A percentile compares a stretch with the other conserved stretches of the same genome.
Conservation (phyloP, 1,284 basidiomycete genomes). For the Veloboletus limbatus region DNA sequence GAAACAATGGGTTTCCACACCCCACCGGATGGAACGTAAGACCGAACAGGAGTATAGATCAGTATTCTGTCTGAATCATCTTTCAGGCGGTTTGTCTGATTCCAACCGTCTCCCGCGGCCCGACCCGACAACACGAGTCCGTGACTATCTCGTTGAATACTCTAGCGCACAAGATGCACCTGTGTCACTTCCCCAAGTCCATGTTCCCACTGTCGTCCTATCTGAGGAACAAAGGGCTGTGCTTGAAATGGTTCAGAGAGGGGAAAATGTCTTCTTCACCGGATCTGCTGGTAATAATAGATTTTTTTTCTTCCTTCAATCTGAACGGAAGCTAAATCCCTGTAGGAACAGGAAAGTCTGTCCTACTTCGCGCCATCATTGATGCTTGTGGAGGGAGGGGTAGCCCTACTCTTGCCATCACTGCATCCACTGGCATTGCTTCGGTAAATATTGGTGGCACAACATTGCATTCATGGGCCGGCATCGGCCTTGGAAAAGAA, state of each 20-base stretch:
- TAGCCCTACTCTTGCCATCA: slow-evolving; percentile 81
- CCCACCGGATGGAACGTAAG: slow-evolving; percentile 19
- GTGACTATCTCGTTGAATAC: background rate
- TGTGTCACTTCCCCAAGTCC: background rate
- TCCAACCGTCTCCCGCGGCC: background rate
- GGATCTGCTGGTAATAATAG: slow-evolving; percentile 68
- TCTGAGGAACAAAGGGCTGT: slow-evolving; percentile 55
- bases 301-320: background rate
- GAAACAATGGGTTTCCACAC: slow-evolving; percentile 42
- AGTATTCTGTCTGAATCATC: slow-evolving; percentile 1
- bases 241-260: slow-evolving; percentile 46
- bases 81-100: slow-evolving; percentile 10
- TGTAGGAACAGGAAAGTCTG: slow-evolving; percentile 91
- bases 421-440: slow-evolving; percentile 91
- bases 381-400: slow-evolving; percentile 51
- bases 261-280: slow-evolving; percentile 75
- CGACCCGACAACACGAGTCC: background rate
- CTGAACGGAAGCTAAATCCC: slow-evolving; percentile 8
- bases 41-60: background rate
- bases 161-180: background rate
- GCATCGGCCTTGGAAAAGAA: slow-evolving; percentile 84
- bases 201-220: slow-evolving; percentile 25
- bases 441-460: slow-evolving; percentile 93
- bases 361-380: slow-evolving; percentile 90
- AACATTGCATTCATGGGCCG: slow-evolving; percentile 91